Percentiles rank a stretch among this genome's conserved stretches.
Conservation (phyloP, 768 basidiomycete species). For the Boletus eberwhitei region DNA sequence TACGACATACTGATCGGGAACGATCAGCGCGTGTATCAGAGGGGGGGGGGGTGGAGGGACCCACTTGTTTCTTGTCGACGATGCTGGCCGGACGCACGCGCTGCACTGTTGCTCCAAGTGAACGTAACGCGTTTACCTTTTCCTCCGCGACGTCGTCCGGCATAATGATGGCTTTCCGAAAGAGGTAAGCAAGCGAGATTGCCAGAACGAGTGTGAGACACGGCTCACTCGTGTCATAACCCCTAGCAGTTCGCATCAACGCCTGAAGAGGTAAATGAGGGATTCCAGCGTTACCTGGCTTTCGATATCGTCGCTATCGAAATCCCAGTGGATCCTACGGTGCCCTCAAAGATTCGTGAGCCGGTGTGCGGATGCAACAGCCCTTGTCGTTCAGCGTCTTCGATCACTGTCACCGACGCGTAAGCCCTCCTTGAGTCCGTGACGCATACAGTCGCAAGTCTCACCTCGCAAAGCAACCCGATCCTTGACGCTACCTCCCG, state of each 20-base stretch:
- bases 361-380: constrained; percentile 81
- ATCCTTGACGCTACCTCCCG: constrained; percentile 97
- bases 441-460: constrained; percentile 17
- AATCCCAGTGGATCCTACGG: constrained; percentile 94
- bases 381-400: constrained; percentile 85
- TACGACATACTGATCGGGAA: constrained; percentile 56
- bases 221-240: constrained; percentile 76
- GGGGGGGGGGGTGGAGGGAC: constrained; percentile 9
- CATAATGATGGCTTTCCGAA: constrained; percentile 73
- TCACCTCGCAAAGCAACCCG: constrained; percentile 90
- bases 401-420: constrained; percentile 64
- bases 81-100: constrained; percentile 93
- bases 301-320: constrained; percentile 91
- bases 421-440: neutral
- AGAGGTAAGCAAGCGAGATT: neutral
- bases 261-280: neutral
- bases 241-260: constrained; percentile 54
- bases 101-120: constrained; percentile 87
- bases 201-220: neutral
- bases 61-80: constrained; percentile 91
- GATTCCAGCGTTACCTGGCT: constrained; percentile 57
- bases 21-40: neutral
- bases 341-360: constrained; percentile 95
- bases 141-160: constrained; percentile 89
- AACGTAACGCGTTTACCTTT: constrained; percentile 79